Evolutionary conservation across 176 grass and related monocot genomes (phyloP).

Genomic region (Puccinellia tenuiflora): DNA sequence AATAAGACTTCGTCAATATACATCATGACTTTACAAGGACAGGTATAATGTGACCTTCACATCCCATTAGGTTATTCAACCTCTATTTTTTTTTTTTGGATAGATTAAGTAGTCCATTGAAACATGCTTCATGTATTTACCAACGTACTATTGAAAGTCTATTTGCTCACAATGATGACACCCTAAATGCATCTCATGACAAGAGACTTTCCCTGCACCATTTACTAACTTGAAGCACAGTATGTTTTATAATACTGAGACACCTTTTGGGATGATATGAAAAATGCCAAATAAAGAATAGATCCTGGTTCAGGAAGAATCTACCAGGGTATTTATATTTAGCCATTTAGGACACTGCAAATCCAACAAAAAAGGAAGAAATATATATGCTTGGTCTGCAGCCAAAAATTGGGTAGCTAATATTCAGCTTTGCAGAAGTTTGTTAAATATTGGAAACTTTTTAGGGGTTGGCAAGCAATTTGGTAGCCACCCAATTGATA

Average conservation of each 20-base stretch:
- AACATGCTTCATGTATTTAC: not conserved
- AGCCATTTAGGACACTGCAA: not conserved
- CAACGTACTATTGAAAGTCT: not conserved
- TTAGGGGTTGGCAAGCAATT: not conserved
- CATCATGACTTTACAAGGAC: slow-evolving; percentile 96
- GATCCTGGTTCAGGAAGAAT: slow-evolving; percentile 3
- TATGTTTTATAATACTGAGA: not conserved
- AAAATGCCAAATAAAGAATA: not conserved
- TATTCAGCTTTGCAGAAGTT: not conserved
- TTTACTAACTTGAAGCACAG: not conserved
- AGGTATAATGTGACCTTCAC: slow-evolving; percentile 51
- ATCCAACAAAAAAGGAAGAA: not conserved
- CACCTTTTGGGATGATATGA: not conserved
- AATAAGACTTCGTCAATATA: slow-evolving; percentile 90
- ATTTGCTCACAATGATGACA: not conserved
- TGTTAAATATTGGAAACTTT: not conserved
- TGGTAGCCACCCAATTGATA: not conserved
- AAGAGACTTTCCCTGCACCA: not conserved
- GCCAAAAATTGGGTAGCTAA: not conserved
- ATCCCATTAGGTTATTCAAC: too few species aligned
- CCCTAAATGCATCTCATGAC: not conserved
- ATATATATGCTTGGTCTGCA: not conserved
- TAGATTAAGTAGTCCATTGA: not conserved
- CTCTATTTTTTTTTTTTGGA: not conserved
- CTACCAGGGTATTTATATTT: not conserved